Evolutionary conservation across 148 eudicot genomes (phyloP).

Genomic region (Cornus kousa): DNA sequence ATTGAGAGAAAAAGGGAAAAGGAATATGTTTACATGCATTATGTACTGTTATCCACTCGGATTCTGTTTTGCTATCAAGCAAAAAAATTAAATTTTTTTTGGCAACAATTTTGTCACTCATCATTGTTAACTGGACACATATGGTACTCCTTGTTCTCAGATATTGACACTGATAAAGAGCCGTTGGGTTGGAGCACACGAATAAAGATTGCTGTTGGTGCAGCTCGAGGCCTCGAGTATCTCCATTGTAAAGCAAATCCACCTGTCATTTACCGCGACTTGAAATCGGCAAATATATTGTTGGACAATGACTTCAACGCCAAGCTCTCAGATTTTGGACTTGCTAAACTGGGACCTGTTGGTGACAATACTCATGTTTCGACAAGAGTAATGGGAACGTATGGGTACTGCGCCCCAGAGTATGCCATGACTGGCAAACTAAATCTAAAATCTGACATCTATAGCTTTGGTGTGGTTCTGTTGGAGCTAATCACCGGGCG

Average conservation of each 20-base stretch:
- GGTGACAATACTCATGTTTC: conserved; percentile 86
- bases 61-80: too few species aligned
- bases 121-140: not conserved
- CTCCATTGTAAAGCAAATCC: conserved; percentile 81
- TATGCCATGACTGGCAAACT: conserved; percentile 86
- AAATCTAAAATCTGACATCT: conserved; percentile 74
- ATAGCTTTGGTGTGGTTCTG: conserved; percentile 83
- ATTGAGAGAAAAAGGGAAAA: not conserved
- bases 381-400: conserved; percentile 90
- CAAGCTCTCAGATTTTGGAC: conserved; percentile 85
- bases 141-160: conserved; percentile 18
- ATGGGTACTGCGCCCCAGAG: conserved; percentile 91
- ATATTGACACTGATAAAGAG: conserved; percentile 28
- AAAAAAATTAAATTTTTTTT: too few species aligned
- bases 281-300: conserved; percentile 84
- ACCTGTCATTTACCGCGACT: conserved; percentile 91
- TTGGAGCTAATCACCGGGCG: conserved; percentile 82
- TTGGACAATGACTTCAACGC: conserved; percentile 68
- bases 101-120: not conserved
- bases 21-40: not conserved
- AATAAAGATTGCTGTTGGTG: conserved; percentile 81
- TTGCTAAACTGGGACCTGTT: conserved; percentile 85
- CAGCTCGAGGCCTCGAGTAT: conserved; percentile 78
- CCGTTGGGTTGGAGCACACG: conserved; percentile 66
- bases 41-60: too few species aligned